Conservation (phyloP, 306 rosid genomes). For the Senna tora region DNA sequence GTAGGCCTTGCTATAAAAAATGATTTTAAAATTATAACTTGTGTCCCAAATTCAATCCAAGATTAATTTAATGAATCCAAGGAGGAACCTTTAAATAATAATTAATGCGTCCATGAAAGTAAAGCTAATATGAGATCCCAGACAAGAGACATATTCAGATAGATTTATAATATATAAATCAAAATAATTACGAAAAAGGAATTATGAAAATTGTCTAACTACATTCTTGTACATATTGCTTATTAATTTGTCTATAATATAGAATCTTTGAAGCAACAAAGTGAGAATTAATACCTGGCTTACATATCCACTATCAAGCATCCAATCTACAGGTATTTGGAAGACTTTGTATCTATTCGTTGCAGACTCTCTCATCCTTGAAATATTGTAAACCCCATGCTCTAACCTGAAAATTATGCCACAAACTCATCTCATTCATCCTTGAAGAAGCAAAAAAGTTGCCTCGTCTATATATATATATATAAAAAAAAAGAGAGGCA, state of each 20-base stretch:
- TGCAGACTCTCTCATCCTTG: constrained; percentile 88
- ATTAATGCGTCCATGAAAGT: constrained; percentile 18
- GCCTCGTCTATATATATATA: too few species aligned
- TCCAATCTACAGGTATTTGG: constrained; percentile 92
- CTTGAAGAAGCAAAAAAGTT: too few species aligned
- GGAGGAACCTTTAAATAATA: neutral
- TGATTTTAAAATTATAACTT: constrained; percentile 3
- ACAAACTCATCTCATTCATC: neutral
- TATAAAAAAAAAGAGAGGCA: too few species aligned
- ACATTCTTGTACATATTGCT: too few species aligned
- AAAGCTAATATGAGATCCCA: too few species aligned
- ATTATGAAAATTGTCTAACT: too few species aligned
- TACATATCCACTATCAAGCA: constrained; percentile 80
- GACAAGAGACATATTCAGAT: too few species aligned
- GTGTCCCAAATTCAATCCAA: neutral
- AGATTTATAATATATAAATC: too few species aligned
- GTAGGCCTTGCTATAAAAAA: neutral
- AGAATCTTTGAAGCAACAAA: too few species aligned
- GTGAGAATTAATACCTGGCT: constrained; percentile 64
- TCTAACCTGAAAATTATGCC: constrained; percentile 68
- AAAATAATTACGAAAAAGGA: too few species aligned
- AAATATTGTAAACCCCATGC: constrained; percentile 84
- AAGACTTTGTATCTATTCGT: constrained; percentile 74
- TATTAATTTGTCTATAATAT: too few species aligned
- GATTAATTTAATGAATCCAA: neutral